Base-by-base conservation (phyloP, 2,329 filamentous ascomycete species). In the Neopestalotiopsis clavispora region DNA sequence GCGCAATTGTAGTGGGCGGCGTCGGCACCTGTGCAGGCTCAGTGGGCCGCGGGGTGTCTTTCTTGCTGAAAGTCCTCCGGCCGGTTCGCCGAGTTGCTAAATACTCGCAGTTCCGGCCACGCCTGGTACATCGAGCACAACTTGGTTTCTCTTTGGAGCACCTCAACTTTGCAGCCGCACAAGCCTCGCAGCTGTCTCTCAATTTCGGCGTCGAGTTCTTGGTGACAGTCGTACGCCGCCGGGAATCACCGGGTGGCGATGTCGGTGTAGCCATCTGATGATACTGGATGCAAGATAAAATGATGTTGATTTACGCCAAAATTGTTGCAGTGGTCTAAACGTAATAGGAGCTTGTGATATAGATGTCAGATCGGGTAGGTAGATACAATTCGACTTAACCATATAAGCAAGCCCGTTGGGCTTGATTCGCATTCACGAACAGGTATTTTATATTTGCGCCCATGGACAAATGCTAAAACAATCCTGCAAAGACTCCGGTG, bases 131-230 rank as follows among this genome's bases (percentile, higher is more conserved):
- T 64, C 79, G 75, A 10, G 75, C 73, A 65, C 80, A 81, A 40
- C 73, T 74, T 34, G 79, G 79, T 63, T 78, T 79, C 67, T 79
- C 75, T 63, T 78, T 77, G 65, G 68, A 65, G 69, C 79, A 80
- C 71, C 75, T 78, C 45, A 81, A 71, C 72, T 82, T 82, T 20
- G 80, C 80, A n/a, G 70, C 68, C 3, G 79, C 78, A 70, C 79
- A 81, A 56, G 75, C 73, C 20, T 79, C 73, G 69, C 80, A 82
- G 68, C 79, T 81, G 60, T 80, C 77, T 38, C 80, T 76, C 38
- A 80, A 68, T 66, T 78, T 79, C 38, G 74, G 69, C 42, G 42
- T 23, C 34, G 63, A 4, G 23, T 52, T n/a, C 9, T 52, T 7
- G 20, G 45, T n/a, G 45, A 20, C 14, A 52, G 4, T 52, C 17